Conservation (phyloP, 2,329 filamentous ascomycete species). For the Phaeosphaeria sp. region DNA sequence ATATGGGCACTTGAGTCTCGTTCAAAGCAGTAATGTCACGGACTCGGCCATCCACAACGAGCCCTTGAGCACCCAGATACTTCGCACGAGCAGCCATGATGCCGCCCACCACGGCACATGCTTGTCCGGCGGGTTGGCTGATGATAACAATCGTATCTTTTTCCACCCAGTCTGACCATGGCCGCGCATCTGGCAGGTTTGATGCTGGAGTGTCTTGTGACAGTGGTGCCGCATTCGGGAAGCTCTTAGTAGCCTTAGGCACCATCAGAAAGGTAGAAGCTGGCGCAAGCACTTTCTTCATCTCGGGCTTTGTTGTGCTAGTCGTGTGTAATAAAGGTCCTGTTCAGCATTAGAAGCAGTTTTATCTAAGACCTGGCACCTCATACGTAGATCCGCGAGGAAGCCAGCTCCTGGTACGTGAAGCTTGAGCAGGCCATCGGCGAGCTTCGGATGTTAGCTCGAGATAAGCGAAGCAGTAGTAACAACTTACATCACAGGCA, state of each 20-base stretch:
- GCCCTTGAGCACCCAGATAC: conserved; percentile 63
- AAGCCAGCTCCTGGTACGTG: conserved; percentile 71
- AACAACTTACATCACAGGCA: conserved; percentile 40
- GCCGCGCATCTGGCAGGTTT: conserved; percentile 51
- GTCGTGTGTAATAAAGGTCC: conserved; percentile 36
- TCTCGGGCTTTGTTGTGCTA: conserved; percentile 18
- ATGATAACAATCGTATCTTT: conserved; percentile 70
- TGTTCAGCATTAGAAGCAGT: conserved; percentile 12
- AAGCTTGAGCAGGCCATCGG: conserved; percentile 75
- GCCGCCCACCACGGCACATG: conserved; percentile 76
- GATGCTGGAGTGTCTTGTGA: conserved; percentile 40
- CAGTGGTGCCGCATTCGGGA: conserved; percentile 38
- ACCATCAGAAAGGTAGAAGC: conserved; percentile 70
- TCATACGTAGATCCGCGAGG: conserved; percentile 66
- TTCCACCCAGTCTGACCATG: conserved; percentile 72
- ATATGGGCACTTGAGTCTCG: conserved; percentile 64
- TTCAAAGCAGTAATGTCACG: conserved; percentile 70
- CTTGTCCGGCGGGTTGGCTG: conserved; percentile 69
- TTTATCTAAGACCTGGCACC: conserved; percentile 7
- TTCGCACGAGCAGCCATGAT: conserved; percentile 78
- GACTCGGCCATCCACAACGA: conserved; percentile 72
- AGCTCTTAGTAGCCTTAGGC: conserved; percentile 59
- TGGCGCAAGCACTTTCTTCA: conserved; percentile 55
- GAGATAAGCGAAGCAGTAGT: not conserved
- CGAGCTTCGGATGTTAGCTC: conserved; percentile 46